Percentiles rank a stretch among this genome's conserved stretches.
These are phyloP conservation scores for Amylocystis lapponica DNA, from an alignment of 768 basidiomycete species.

Conservation along the genomic window DNA sequence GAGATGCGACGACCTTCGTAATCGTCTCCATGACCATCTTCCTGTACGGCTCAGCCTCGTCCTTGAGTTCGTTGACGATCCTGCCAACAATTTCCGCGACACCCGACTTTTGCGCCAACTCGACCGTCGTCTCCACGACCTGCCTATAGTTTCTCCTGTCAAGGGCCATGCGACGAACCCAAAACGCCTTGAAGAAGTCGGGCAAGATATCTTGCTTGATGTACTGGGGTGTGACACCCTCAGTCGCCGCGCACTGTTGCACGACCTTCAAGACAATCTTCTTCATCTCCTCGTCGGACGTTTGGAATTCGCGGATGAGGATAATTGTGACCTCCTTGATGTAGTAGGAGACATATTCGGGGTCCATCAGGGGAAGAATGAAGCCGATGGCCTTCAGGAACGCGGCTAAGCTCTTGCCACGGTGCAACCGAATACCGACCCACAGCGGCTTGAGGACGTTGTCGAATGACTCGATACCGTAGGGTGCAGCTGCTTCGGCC, in stretches of 20 bases:
- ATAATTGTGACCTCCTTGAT: conserved; percentile 97
- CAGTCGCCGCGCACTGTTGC: conserved; percentile 97
- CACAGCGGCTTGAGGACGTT: conserved; percentile 92
- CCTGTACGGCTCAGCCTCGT: conserved; percentile 84
- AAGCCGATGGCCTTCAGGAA: conserved; percentile 98
- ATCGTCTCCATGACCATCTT: conserved; percentile 99
- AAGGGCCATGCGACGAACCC: conserved; percentile 97
- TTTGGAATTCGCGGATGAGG: conserved; percentile 97
- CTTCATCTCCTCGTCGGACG: conserved; percentile 99
- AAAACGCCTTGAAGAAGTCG: conserved; percentile 99
- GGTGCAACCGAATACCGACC: conserved; percentile 91
- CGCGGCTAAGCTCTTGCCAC: conserved; percentile 91
- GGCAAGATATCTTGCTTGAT: conserved; percentile 98
- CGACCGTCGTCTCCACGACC: conserved; percentile 97
- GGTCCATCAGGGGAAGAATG: conserved; percentile 99
- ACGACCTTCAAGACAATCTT: conserved; percentile 99
- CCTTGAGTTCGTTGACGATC: conserved; percentile 85
- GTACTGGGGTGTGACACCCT: conserved; percentile 93
- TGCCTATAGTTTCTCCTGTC: conserved; percentile 95
- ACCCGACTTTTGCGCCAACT: conserved; percentile 94
- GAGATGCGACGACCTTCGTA: conserved; percentile 88
- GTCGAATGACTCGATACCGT: conserved; percentile 99
- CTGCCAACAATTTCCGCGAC: conserved; percentile 93
- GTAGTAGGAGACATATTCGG: conserved; percentile 98
- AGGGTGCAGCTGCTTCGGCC: conserved; percentile 95